Base-by-base conservation (phyloP, 2,329 filamentous ascomycete genomes). In the Colletotrichum sp. region DNA sequence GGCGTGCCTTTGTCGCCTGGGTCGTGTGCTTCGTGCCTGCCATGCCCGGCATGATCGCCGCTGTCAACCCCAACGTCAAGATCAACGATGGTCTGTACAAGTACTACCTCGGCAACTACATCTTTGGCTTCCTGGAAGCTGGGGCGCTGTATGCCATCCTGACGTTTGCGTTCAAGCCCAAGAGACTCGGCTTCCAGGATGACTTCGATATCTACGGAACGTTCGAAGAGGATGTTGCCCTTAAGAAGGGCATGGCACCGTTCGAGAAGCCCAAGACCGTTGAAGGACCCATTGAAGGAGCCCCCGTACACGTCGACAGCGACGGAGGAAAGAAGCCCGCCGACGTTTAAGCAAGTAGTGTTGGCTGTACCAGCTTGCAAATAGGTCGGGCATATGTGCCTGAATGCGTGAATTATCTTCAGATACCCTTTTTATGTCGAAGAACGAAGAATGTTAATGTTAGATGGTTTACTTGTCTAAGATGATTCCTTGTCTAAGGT, bases 1-100 rank as follows among this genome's bases (percentile, higher is more conserved):
- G 80, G 81, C 80, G 85, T 26, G 84, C 82, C 2, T 81, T 83
- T 16, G 74, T 80, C 4, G 79, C 83, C 28, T 86, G 82, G 73
- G 79, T 82, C 32, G 76, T 81, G 44, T 81, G 82, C 24, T 82
- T 82, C 74, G 80, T 82, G 30, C 83, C 83, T 3, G 78, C 79
- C 8, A 79, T 82, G 69, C 79, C 79, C 0, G 80, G 80, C 3
- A 78, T 82, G 70, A 79, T 82, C 48, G 76, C 77, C 18, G 80
- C 68, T 13, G 79, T 79, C 39, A 79, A 78, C 28, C 72, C 70
- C 0, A 57, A 65, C 24, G 71, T 75, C 28, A 75, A 69, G 26
- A 78, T 78, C 44, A 77, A 68, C 9, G 68, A 74, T 13, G 71
- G 74, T 1, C 74, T 78, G 26, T 72, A 75, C 59, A 78, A 87